These are phyloP conservation scores for Elymus sibiricus DNA, from an alignment of 176 grass and related monocot species.

Conservation along the genomic window DNA sequence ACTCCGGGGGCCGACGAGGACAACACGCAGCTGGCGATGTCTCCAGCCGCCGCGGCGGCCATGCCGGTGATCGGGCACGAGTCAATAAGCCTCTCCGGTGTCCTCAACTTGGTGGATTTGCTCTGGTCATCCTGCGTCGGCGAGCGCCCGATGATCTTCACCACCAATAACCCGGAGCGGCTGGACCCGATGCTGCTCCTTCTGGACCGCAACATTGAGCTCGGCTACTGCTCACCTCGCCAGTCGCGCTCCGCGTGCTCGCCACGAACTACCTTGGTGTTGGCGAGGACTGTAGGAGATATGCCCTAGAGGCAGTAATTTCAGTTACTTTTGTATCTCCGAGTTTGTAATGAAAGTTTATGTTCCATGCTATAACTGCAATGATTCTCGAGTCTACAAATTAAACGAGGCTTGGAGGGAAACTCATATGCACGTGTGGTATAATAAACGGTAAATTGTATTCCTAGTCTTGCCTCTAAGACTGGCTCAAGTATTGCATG, in stretches of 20 bases:
- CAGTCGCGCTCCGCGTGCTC: too few relatives aligned
- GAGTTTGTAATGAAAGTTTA: too few relatives aligned
- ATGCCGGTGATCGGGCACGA: background rate
- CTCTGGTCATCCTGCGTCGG: slow-evolving; percentile 70
- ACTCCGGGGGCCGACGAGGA: background rate
- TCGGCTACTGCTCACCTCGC: background rate
- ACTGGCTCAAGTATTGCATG: too few relatives aligned
- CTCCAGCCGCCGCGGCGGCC: background rate
- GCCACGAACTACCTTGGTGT: background rate
- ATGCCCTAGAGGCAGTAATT: too few relatives aligned
- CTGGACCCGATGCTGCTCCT: slow-evolving; percentile 57
- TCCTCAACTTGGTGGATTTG: slow-evolving; percentile 65
- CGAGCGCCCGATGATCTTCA: slow-evolving; percentile 66
- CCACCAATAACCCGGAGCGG: slow-evolving; percentile 61
- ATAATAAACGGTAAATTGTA: too few relatives aligned
- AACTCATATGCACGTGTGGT: too few relatives aligned
- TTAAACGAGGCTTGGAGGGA: too few relatives aligned
- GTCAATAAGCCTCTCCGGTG: slow-evolving; percentile 49
- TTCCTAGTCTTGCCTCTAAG: too few relatives aligned
- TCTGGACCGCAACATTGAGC: slow-evolving; percentile 62
- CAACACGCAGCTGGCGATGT: background rate
- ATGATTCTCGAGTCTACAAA: too few relatives aligned
- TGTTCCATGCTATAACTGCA: too few relatives aligned
- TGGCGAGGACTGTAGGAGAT: too few relatives aligned
- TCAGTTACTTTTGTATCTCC: too few relatives aligned